Conservation (phyloP, 148 eudicot genomes). For the Limonium bicolor region DNA sequence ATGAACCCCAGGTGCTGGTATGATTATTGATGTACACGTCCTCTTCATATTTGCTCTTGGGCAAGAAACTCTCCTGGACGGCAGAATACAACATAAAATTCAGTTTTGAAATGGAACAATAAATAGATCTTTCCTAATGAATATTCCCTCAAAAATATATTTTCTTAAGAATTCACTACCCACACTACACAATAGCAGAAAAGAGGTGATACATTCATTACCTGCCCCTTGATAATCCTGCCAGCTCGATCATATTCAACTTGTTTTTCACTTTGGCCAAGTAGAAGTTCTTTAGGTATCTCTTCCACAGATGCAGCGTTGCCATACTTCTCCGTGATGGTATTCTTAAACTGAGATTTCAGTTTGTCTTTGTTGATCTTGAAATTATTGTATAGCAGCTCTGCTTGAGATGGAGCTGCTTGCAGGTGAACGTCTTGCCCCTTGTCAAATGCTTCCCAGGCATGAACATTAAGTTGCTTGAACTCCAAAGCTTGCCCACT, state of each 20-base stretch:
- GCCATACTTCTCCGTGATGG: slow-evolving; percentile 71
- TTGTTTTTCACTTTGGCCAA: slow-evolving; percentile 74
- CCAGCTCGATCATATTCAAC: slow-evolving; percentile 85
- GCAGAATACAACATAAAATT: no score
- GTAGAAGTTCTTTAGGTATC: slow-evolving; percentile 58
- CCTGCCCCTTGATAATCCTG: slow-evolving; percentile 68
- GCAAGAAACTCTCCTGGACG: slow-evolving; percentile 62
- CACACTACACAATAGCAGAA: no score
- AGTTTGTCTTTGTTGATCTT: slow-evolving; percentile 56
- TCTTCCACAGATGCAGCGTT: slow-evolving; percentile 67
- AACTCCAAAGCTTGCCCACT: slow-evolving; percentile 86
- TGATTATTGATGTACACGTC: slow-evolving; percentile 70
- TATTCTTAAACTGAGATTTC: slow-evolving; percentile 56
- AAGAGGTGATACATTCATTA: no score
- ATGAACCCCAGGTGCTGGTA: slow-evolving; percentile 72
- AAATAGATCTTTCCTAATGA: no score
- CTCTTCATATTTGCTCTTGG: slow-evolving; percentile 83
- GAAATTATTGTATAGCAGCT: slow-evolving; percentile 49
- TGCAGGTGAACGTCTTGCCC: slow-evolving; percentile 85
- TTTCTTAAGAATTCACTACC: no score
- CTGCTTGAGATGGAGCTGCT: slow-evolving; percentile 92
- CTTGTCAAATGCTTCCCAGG: slow-evolving; percentile 79
- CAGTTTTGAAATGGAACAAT: no score
- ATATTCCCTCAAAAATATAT: no score
- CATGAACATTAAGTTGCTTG: slow-evolving; percentile 63